Evolutionary conservation across 257 asterid genomes (phyloP).

Genomic region (Nicotiana otophora): DNA sequence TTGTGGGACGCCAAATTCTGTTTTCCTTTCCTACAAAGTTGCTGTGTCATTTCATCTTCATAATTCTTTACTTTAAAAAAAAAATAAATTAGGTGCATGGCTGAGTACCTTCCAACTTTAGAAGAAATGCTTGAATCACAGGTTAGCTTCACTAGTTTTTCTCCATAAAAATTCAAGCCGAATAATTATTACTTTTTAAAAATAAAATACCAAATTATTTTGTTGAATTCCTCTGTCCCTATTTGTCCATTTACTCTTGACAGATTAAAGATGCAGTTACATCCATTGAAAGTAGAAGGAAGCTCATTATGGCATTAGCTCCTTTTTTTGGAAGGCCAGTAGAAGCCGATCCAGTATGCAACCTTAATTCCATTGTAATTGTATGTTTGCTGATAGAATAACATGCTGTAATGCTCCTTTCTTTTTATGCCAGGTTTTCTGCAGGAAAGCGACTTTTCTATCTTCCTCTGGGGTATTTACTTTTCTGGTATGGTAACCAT

Average conservation of each 20-base stretch:
- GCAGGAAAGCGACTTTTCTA: constrained; percentile 77
- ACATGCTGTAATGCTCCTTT: constrained; percentile 14
- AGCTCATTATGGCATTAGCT: constrained; percentile 55
- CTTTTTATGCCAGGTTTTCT: constrained; percentile 56
- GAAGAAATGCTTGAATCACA: constrained; percentile 71
- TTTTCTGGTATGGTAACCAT: constrained; percentile 53
- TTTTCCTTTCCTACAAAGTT: neutral
- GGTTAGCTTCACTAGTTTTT: constrained; percentile 39
- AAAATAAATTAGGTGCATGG: constrained; percentile 65
- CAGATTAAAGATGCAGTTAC: constrained; percentile 82
- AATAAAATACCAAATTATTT: neutral
- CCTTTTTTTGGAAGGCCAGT: constrained; percentile 78
- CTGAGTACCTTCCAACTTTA: constrained; percentile 81
- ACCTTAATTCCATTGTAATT: constrained; percentile 15
- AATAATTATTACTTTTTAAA: too few relatives aligned
- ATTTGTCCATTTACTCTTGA: constrained; percentile 7
- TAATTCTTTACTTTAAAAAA: neutral
- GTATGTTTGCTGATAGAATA: constrained; percentile 4
- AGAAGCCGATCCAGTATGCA: constrained; percentile 83
- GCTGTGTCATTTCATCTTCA: neutral
- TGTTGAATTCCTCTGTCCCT: neutral
- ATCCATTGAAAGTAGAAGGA: constrained; percentile 68
- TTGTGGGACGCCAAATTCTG: neutral
- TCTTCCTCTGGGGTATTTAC: constrained; percentile 67
- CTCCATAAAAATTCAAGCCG: neutral